Percentiles rank a stretch among this genome's conserved stretches.
phyloP scores from a whole-genome alignment of 495 filamentous ascomycete genomes.

The Aspergillus conjunctus region DNA sequence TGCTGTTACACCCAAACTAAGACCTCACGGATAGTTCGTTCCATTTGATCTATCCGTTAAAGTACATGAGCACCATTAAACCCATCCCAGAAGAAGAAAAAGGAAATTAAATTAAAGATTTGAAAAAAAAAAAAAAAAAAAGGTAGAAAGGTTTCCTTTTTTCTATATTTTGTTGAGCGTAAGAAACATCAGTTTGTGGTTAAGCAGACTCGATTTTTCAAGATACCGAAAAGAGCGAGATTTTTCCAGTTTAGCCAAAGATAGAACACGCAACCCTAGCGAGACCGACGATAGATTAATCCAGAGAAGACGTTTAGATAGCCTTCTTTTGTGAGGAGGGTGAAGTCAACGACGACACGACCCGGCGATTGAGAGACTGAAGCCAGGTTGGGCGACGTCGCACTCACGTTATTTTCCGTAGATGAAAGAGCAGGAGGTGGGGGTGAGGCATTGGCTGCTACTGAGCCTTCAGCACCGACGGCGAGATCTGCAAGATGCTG shows the following conservation, averaged over 20 bases:
- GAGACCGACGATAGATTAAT: slow-evolving; percentile 42
- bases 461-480: slow-evolving; percentile 49
- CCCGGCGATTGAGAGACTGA: slow-evolving; percentile 33
- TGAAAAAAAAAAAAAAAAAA: background rate
- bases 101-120: slow-evolving; percentile 4
- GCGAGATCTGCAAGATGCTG: slow-evolving; percentile 69
- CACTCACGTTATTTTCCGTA: slow-evolving; percentile 32
- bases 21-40: background rate
- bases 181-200: slow-evolving; percentile 5
- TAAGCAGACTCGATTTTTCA: background rate
- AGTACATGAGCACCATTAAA: slow-evolving; percentile 1
- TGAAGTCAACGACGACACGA: slow-evolving; percentile 47
- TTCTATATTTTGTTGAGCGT: slow-evolving; percentile 9
- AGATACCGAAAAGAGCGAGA: background rate
- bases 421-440: slow-evolving; percentile 39
- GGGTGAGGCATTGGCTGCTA: slow-evolving; percentile 37
- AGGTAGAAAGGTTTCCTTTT: slow-evolving; percentile 2
- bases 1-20: background rate
- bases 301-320: slow-evolving; percentile 51
- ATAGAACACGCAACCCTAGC: slow-evolving; percentile 19
- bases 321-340: slow-evolving; percentile 47
- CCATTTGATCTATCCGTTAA: slow-evolving; percentile 1
- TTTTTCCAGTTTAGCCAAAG: background rate
- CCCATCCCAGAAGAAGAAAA: background rate
- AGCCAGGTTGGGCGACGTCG: slow-evolving; percentile 36